Base-by-base conservation (phyloP, 495 filamentous ascomycete genomes). In the Cetradonia linearis region DNA sequence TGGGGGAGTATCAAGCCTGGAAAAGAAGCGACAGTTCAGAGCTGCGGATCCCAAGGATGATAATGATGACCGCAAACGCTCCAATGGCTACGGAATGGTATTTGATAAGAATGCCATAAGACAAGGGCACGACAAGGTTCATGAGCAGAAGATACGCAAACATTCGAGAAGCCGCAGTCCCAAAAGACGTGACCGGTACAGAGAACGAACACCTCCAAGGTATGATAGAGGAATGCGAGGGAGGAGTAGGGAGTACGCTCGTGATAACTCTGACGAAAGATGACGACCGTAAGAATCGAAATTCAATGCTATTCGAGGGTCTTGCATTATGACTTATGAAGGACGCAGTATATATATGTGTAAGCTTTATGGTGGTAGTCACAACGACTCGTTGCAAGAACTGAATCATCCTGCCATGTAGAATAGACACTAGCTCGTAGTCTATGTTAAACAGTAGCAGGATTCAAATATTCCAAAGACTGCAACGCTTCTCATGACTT, bases 11-110 rank as follows among this genome's bases (percentile, higher is more conserved):
- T 82, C 82, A 40, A 80, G 83, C 61, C 73, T 98, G 52, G 91
- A 97, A 74, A 89, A 91, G 77, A 87, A 89, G 74, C 80, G 87
- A 53, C 91, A 97, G 64, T 98, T 96, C 68, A 81, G 89, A 58
- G 83, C 83, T 25, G 85, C 86, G 28, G 82, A 86, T n/a, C 66
- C 71, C 34, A 71, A 69, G 30, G 70, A 64, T n/a, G 72, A 71
- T n/a, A 72, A 71, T 20, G 66, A 69, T n/a, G 72, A 74, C 14
- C 71, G 65, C n/a, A 68, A 66, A 38, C 66, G 70, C 30, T 69
- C 67, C 27, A 73, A 80, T 49, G 73, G 79, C 16, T 90, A 93
- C 67, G 77, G 78, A 27, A 91, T 95, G 83, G 83, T 98, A 2
- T 88, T 93, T 72, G 88, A 94, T 63, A 84, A 86, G 63, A 81